phyloP scores from a whole-genome alignment of 805 yeast genomes.

The Wickerhamiella brachini region DNA sequence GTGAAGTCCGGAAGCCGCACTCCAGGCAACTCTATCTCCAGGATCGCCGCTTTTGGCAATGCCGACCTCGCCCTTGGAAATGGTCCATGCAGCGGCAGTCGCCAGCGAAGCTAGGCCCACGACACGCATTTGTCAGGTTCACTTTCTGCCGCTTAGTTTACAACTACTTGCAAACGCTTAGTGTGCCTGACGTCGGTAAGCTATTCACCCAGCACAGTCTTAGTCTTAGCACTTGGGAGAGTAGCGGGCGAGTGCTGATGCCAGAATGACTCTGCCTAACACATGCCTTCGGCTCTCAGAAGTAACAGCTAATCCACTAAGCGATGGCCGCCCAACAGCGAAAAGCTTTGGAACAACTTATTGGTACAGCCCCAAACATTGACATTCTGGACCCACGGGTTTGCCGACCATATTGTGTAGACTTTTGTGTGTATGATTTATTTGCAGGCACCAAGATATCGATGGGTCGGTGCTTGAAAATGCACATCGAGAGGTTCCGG shows the following conservation, averaged over 20 bases:
- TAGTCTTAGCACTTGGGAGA: not conserved
- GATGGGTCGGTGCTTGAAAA: constrained; percentile 62
- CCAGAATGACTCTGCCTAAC: too few species aligned
- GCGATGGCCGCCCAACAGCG: constrained; percentile 60
- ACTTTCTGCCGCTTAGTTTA: not conserved
- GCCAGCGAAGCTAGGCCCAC: constrained; percentile 3
- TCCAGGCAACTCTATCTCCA: constrained; percentile 10
- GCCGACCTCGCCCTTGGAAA: constrained; percentile 14
- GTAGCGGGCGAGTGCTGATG: too few species aligned
- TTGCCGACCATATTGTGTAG: constrained; percentile 74
- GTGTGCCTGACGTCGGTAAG: not conserved
- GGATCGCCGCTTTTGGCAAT: constrained; percentile 13
- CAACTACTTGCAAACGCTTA: not conserved
- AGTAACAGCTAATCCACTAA: too few species aligned
- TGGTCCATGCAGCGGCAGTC: constrained; percentile 17
- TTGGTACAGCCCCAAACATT: constrained; percentile 30
- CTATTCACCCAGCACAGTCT: not conserved
- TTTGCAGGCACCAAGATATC: constrained; percentile 73
- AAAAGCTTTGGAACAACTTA: constrained; percentile 59
- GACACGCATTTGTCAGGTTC: not conserved
- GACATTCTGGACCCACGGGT: constrained; percentile 42
- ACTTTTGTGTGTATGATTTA: constrained; percentile 73
- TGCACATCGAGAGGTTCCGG: constrained; percentile 63
- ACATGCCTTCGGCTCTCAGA: too few species aligned
- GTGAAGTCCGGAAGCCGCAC: constrained; percentile 7